phyloP scores from a whole-genome alignment of 2,329 filamentous ascomycete species.

The Phoma herbarum region DNA sequence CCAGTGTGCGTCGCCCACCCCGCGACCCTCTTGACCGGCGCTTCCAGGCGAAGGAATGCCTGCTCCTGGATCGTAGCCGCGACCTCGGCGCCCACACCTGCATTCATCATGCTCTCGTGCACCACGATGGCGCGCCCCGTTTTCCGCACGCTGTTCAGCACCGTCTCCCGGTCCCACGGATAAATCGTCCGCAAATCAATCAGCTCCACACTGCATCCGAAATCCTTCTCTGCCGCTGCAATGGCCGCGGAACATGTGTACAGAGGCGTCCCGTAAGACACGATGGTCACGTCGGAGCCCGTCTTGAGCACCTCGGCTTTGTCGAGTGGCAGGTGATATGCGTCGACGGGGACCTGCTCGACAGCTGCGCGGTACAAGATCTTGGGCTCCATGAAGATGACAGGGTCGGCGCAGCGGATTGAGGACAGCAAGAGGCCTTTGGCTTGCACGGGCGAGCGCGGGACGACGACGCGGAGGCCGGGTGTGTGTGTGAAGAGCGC shows the following conservation, averaged over 20 bases:
- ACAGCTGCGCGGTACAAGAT: conserved; percentile 90
- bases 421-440: conserved; percentile 86
- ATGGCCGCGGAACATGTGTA: conserved; percentile 85
- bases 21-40: conserved; percentile 82
- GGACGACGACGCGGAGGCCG: conserved; percentile 84
- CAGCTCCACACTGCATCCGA: conserved; percentile 80
- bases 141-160: conserved; percentile 84
- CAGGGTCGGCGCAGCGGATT: conserved; percentile 79
- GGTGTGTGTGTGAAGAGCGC: conserved; percentile 88
- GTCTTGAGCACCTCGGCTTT: conserved; percentile 85
- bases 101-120: conserved; percentile 91
- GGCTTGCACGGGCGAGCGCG: conserved; percentile 84
- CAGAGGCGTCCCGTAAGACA: conserved; percentile 89
- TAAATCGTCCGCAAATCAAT: conserved; percentile 90
- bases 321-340: conserved; percentile 84
- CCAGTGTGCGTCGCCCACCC: conserved; percentile 91
- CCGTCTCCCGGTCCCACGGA: conserved; percentile 85
- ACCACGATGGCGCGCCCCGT: conserved; percentile 88
- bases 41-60: conserved; percentile 84
- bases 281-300: conserved; percentile 80
- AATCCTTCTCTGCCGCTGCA: conserved; percentile 75
- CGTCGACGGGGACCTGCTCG: conserved; percentile 83
- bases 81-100: conserved; percentile 87
- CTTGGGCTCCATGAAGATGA: conserved; percentile 94
- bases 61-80: conserved; percentile 88